Conservation (phyloP, 768 basidiomycete species). For the Mycena latifolia region DNA sequence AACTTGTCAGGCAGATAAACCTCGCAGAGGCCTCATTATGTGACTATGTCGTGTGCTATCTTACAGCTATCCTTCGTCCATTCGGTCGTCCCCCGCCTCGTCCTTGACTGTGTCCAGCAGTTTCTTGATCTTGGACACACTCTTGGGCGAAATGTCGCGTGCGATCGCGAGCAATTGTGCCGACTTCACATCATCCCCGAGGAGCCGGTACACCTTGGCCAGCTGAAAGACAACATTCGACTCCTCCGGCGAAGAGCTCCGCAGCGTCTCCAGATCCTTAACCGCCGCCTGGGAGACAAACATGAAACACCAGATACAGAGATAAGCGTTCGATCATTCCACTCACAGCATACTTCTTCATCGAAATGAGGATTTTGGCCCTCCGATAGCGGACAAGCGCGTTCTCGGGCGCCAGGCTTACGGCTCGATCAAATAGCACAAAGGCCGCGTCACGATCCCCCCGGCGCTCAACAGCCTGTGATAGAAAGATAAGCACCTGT, state of each 20-base stretch:
- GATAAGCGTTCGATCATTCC: slow-evolving; percentile 32
- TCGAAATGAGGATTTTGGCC: slow-evolving; percentile 89
- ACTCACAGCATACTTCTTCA: slow-evolving; percentile 87
- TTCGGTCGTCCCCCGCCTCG: slow-evolving; percentile 68
- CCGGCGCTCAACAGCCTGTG: slow-evolving; percentile 89
- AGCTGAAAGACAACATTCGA: slow-evolving; percentile 97
- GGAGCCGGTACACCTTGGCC: slow-evolving; percentile 88
- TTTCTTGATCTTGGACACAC: slow-evolving; percentile 84
- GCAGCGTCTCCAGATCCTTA: slow-evolving; percentile 82
- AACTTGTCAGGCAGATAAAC: not conserved
- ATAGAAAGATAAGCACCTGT: slow-evolving; percentile 35
- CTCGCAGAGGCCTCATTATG: not conserved
- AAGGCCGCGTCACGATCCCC: slow-evolving; percentile 84
- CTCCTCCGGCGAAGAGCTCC: slow-evolving; percentile 91
- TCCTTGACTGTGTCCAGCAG: slow-evolving; percentile 79
- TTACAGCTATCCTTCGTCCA: slow-evolving; percentile 78
- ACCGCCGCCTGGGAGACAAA: slow-evolving; percentile 75
- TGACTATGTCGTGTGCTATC: slow-evolving; percentile 20
- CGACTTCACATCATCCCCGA: slow-evolving; percentile 83
- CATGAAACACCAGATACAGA: slow-evolving; percentile 37
- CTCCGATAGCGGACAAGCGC: slow-evolving; percentile 95
- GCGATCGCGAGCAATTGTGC: slow-evolving; percentile 90
- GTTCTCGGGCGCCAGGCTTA: slow-evolving; percentile 85
- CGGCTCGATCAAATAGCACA: slow-evolving; percentile 84
- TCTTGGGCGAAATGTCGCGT: slow-evolving; percentile 95